Conservation (phyloP, 164 flowering plant genomes). For the Cinnamomum micranthum region DNA sequence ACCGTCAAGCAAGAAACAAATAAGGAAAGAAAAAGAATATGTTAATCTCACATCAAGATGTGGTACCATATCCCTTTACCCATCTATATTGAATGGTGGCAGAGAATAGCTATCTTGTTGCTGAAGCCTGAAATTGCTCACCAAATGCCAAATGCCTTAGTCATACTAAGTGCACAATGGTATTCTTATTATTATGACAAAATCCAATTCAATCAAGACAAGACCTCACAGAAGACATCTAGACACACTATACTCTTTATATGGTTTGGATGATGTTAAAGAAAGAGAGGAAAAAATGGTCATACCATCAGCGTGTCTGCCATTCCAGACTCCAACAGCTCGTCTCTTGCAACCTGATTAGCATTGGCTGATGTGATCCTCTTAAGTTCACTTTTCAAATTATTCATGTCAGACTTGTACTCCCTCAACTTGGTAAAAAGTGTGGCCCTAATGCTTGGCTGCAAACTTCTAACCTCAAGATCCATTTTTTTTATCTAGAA, state of each 20-base stretch:
- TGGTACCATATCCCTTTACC: too few species aligned
- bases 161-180: too few species aligned
- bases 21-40: too few species aligned
- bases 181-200: neutral
- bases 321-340: constrained; percentile 86
- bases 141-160: too few species aligned
- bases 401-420: constrained; percentile 83
- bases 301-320: constrained; percentile 65
- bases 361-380: constrained; percentile 50
- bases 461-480: constrained; percentile 88
- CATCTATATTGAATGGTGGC: too few species aligned
- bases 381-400: constrained; percentile 72
- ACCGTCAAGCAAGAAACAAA: too few species aligned
- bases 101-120: too few species aligned
- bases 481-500: constrained; percentile 84
- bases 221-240: neutral
- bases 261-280: neutral
- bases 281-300: neutral
- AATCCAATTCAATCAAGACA: neutral
- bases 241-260: neutral
- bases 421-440: constrained; percentile 89
- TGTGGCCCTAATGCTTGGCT: constrained; percentile 70
- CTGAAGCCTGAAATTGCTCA: too few species aligned
- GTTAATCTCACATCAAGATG: too few species aligned
- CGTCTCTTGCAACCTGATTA: constrained; percentile 63